phyloP scores from a whole-genome alignment of 1,284 basidiomycete genomes.

The Cutaneotrichosporon cavernicola region DNA sequence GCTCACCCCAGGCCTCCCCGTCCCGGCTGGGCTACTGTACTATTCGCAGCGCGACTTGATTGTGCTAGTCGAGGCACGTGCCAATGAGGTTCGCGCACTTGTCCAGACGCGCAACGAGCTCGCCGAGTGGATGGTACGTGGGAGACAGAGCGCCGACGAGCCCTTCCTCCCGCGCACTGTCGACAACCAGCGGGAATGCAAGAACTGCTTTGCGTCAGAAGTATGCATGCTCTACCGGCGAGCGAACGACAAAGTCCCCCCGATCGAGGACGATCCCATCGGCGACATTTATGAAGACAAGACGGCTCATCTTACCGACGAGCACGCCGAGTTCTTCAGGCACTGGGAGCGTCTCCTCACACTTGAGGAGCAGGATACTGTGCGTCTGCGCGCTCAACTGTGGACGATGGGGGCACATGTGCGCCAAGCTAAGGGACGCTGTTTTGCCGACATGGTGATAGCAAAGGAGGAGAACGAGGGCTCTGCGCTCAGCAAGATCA shows the following conservation, averaged over 20 bases:
- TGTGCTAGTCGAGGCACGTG: slow-evolving; percentile 70
- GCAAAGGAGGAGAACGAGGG: slow-evolving; percentile 52
- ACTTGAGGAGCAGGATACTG: slow-evolving; percentile 82
- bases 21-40: slow-evolving; percentile 75
- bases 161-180: slow-evolving; percentile 79
- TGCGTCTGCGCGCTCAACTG: slow-evolving; percentile 80
- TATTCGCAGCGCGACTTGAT: slow-evolving; percentile 90
- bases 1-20: slow-evolving; percentile 33
- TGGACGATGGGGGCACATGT: slow-evolving; percentile 86
- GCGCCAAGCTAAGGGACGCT: slow-evolving; percentile 72
- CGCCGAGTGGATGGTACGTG: slow-evolving; percentile 65
- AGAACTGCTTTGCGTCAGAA: slow-evolving; percentile 76
- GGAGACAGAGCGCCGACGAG: slow-evolving; percentile 9
- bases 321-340: slow-evolving; percentile 77
- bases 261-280: slow-evolving; percentile 65
- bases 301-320: slow-evolving; percentile 71
- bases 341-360: slow-evolving; percentile 86
- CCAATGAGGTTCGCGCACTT: slow-evolving; percentile 81
- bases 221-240: slow-evolving; percentile 93
- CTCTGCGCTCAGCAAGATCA: slow-evolving; percentile 53
- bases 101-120: slow-evolving; percentile 81
- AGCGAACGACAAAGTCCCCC: slow-evolving; percentile 66
- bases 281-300: slow-evolving; percentile 73
- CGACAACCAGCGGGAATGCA: slow-evolving; percentile 75
- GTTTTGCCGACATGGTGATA: slow-evolving; percentile 75